Evolutionary conservation across 805 yeast genomes (phyloP).

Genomic region (Sugiyamaella smithiae): DNA sequence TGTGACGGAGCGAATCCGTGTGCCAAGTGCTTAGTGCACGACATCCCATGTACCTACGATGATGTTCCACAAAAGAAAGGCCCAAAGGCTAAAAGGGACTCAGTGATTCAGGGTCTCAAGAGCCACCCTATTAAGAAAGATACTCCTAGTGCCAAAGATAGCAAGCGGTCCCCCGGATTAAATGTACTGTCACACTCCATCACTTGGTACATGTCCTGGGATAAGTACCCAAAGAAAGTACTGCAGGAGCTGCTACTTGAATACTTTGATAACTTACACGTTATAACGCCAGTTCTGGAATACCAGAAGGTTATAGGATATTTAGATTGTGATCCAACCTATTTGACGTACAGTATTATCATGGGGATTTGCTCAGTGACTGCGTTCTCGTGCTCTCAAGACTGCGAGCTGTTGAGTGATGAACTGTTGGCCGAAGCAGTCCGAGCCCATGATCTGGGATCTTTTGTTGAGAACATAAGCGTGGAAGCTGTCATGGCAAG

Average conservation of each 20-base stretch:
- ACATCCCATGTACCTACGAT: constrained; percentile 16
- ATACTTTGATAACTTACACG: constrained; percentile 13
- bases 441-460: constrained; percentile 12
- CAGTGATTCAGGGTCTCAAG: constrained; percentile 17
- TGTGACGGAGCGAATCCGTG: constrained; percentile 18
- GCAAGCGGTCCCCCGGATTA: neutral
- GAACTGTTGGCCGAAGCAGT: constrained; percentile 13
- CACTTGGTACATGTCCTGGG: constrained; percentile 11
- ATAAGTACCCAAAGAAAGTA: constrained; percentile 8
- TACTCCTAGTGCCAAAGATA: neutral
- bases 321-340: constrained; percentile 11
- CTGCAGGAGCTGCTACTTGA: constrained; percentile 12
- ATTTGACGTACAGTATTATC: constrained; percentile 10
- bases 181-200: neutral
- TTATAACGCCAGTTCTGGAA: constrained; percentile 17
- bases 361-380: constrained; percentile 13
- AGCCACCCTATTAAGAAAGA: neutral
- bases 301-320: constrained; percentile 8
- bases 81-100: constrained; percentile 15
- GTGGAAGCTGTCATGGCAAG: constrained; percentile 12
- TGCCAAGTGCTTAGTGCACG: constrained; percentile 7
- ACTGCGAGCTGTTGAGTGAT: constrained; percentile 2
- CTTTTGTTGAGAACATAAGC: constrained; percentile 5
- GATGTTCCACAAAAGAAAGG: constrained; percentile 13
- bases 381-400: constrained; percentile 4